Base-by-base conservation (phyloP, 2,329 filamentous ascomycete genomes). In the Cylindrodendrum hubeiense region DNA sequence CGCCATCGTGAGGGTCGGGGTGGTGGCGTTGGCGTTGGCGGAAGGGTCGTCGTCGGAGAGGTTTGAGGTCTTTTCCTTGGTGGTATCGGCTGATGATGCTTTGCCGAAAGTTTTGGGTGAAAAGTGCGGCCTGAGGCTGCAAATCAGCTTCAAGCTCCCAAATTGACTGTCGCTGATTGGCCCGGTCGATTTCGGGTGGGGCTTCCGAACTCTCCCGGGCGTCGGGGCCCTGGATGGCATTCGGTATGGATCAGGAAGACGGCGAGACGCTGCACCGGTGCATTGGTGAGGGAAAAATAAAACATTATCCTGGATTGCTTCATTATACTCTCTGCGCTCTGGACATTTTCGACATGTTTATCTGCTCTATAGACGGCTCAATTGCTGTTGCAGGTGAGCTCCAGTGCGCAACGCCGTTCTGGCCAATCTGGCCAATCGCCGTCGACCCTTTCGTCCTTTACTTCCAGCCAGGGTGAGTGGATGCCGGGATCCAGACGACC, bases 1-100 rank as follows among this genome's bases (percentile, higher is more conserved):
- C 81, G 90, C 89, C 90, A 93, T 93, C 72, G 77, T 77, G 67
- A 71, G 68, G 67, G 60, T 67, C 53, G 65, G 67, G 71, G 74
- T 67, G 65, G 76, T 72, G 74, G 74, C 71, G 73, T 73, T 73
- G 66, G 63, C 61, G 67, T n/a, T n/a, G n/a, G n/a, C n/a, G 66
- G 68, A 54, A 66, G 39, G 65, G 70, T 73, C 71, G 67, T 69
- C 66, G 60, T 72, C 73, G 73, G 76, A 68, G 66, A 71, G 71
- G 66, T 67, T 75, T 86, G 84, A 86, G 84, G 83, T 85, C 80
- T 83, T 85, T 84, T 85, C 72, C 75, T 77, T 74, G 69, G 67
- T 72, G 71, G 55, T 73, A 73, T 72, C 71, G 74, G 75, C 76
- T 77, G 78, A 79, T 78, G 78, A 79, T 79, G 78, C 73, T 75